These are phyloP conservation scores for Melampsora abietis-canadensis DNA, from an alignment of 1,284 basidiomycete species.

Conservation along the genomic window DNA sequence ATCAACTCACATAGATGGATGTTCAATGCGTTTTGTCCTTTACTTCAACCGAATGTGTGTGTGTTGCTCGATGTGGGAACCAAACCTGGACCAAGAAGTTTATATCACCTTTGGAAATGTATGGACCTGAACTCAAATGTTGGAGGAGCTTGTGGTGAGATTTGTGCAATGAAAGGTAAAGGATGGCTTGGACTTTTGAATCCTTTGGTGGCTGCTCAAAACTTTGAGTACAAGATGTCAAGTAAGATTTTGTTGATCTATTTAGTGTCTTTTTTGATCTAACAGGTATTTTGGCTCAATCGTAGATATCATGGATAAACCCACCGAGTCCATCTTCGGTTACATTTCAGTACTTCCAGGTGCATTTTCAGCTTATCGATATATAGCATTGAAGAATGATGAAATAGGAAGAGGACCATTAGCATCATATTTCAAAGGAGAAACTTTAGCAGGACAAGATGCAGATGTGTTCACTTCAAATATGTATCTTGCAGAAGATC, in stretches of 20 bases:
- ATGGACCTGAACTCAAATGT: constrained; percentile 72
- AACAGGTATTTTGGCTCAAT: too few species aligned
- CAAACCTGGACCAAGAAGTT: constrained; percentile 91
- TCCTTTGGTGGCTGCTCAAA: constrained; percentile 75
- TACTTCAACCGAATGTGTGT: constrained; percentile 82
- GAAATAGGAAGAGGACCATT: constrained; percentile 98
- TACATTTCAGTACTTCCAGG: constrained; percentile 87
- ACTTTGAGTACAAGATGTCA: constrained; percentile 98
- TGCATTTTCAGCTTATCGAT: constrained; percentile 93
- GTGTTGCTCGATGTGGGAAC: constrained; percentile 91
- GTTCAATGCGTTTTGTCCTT: constrained; percentile 89
- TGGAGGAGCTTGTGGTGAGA: constrained; percentile 81
- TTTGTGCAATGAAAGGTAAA: constrained; percentile 82
- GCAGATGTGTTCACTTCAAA: constrained; percentile 60
- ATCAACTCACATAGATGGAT: constrained; percentile 72
- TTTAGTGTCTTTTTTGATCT: constrained; percentile 60
- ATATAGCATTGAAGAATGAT: constrained; percentile 80
- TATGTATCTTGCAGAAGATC: constrained; percentile 81
- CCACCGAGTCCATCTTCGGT: constrained; percentile 88
- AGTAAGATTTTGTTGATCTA: constrained; percentile 51
- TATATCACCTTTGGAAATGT: constrained; percentile 94
- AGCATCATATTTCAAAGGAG: constrained; percentile 83
- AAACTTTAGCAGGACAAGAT: constrained; percentile 88
- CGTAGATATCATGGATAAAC: constrained; percentile 75
- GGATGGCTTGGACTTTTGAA: constrained; percentile 87